These are phyloP conservation scores for Penicillium cinerascens DNA, from an alignment of 495 filamentous ascomycete genomes.

Conservation along the genomic window DNA sequence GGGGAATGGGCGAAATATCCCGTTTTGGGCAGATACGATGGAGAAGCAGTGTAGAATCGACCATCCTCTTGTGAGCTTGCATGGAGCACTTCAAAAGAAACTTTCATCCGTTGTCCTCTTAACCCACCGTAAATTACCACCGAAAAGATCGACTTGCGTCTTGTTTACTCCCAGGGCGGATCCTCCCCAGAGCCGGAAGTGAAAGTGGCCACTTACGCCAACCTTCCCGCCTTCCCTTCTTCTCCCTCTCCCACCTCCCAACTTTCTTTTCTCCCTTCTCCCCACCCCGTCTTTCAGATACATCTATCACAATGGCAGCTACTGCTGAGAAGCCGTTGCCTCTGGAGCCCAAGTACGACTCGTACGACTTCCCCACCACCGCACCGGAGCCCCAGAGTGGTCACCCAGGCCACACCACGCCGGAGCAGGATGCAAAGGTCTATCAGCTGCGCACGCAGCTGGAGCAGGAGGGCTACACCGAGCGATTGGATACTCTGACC, in stretches of 20 bases:
- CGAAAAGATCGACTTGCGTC: background rate
- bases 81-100: background rate
- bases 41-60: background rate
- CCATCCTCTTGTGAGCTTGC: background rate
- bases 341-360: slow-evolving; percentile 86
- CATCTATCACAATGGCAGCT: slow-evolving; percentile 38
- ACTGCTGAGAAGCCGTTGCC: slow-evolving; percentile 43
- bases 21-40: background rate
- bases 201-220: slow-evolving; percentile 25
- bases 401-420: slow-evolving; percentile 85
- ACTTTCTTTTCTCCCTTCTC: slow-evolving; percentile 9
- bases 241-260: slow-evolving; percentile 9
- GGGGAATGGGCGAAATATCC: background rate
- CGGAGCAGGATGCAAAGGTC: slow-evolving; percentile 86
- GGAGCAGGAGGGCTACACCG: slow-evolving; percentile 77
- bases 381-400: slow-evolving; percentile 65
- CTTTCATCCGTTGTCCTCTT: background rate
- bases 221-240: slow-evolving; percentile 20
- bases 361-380: slow-evolving; percentile 89
- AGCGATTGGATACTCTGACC: slow-evolving; percentile 86
- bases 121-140: background rate
- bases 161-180: background rate
- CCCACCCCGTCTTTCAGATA: slow-evolving; percentile 2
- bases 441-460: slow-evolving; percentile 78
- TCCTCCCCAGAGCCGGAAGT: background rate